Evolutionary conservation across 2,329 filamentous ascomycete genomes (phyloP), one percentile per base, ranked within the genome.

Genomic region (Pestalotiopsis sp.): DNA sequence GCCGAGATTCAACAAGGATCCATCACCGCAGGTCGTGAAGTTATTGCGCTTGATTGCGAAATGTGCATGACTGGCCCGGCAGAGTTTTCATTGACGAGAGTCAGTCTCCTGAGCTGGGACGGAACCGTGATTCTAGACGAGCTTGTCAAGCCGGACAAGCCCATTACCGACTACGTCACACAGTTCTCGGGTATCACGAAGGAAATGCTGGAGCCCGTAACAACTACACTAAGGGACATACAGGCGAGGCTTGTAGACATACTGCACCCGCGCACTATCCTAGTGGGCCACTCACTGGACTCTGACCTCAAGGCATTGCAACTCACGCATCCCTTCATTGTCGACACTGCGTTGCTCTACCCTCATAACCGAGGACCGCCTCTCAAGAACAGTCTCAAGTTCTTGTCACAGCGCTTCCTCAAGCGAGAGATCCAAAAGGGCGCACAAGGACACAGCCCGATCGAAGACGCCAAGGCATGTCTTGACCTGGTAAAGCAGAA

Each of bases 401-500:
- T 90, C 86, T 89, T 99, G 2, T 87, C 92, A 0, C 91, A 95
- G 73, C 96, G 95, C 77, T 97, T 95, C 75, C 87, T 98, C 20
- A 88, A 87, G 65, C 92, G 93, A 68, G 93, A 97, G 78, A 97
- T 99, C 66, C 96, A 99, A 78, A 94, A 93, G 75, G 90, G 90
- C 58, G 85, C 86, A 17, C 78, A 78, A 17, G 96, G 96, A 17
- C 96, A 99, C 78, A 92, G 98, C 84, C 96, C 93, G 69, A 87
- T 97, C 71, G 96, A 99, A 80, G 96, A 99, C 79, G 94, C 96
- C 14, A 91, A 88, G 72, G 94, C 96, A 2, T 97, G 94, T 72
- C 90, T 99, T 14, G 95, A 98, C 75, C 90, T 99, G 1, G 90
- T 98, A 62, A 97, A 96, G 80, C 91, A 95, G 77, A 99, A 99